These are phyloP conservation scores for Starmerella lactis-condensi DNA, from an alignment of 805 yeast genomes.

Conservation along the genomic window DNA sequence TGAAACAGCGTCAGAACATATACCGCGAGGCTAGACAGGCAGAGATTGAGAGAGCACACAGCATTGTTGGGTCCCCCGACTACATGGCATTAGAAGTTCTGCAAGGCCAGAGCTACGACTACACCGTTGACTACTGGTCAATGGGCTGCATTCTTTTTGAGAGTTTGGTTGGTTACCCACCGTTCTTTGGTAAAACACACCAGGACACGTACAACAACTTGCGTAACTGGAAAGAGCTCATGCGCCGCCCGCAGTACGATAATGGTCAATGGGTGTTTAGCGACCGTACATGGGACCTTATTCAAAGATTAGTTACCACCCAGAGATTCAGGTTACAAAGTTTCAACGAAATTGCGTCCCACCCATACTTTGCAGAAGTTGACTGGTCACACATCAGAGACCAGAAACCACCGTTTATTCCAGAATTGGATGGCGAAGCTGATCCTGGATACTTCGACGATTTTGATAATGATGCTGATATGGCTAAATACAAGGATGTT, in stretches of 20 bases:
- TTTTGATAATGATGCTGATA: constrained; percentile 85
- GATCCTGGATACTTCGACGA: constrained; percentile 99
- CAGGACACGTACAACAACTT: constrained; percentile 90
- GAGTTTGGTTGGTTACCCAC: constrained; percentile 91
- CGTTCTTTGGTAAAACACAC: constrained; percentile 81
- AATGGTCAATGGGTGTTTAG: constrained; percentile 84
- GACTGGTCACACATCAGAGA: constrained; percentile 55
- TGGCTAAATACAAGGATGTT: constrained; percentile 95
- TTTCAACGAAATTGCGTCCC: constrained; percentile 61
- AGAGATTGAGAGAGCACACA: constrained; percentile 75
- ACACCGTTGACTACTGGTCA: constrained; percentile 97
- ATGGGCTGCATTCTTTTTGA: constrained; percentile 94
- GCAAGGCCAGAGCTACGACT: constrained; percentile 83
- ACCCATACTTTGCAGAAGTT: constrained; percentile 69
- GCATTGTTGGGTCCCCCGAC: constrained; percentile 96
- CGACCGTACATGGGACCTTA: constrained; percentile 88
- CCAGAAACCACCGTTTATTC: constrained; percentile 82
- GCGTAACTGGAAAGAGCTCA: constrained; percentile 77
- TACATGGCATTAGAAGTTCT: constrained; percentile 97
- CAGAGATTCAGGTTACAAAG: constrained; percentile 58
- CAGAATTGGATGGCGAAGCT: constrained; percentile 88
- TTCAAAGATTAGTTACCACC: constrained; percentile 60
- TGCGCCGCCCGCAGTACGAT: constrained; percentile 77
- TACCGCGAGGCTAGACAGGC: constrained; percentile 54
- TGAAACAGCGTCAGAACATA: constrained; percentile 71